phyloP scores from a whole-genome alignment of 371 early-diverging fungal genomes.

The Mortierella sp. region DNA sequence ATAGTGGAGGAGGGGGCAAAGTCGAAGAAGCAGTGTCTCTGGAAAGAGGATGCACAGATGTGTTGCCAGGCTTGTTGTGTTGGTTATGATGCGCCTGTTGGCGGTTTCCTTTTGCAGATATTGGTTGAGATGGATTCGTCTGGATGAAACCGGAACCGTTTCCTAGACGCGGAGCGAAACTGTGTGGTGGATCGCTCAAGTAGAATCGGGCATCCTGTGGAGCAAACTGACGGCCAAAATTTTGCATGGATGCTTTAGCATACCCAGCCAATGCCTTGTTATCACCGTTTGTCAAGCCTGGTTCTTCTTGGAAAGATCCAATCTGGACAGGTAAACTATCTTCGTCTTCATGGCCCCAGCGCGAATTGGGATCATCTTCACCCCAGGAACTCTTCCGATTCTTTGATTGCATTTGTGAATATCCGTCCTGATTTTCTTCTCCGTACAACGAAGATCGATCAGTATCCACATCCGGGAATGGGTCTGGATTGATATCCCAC shows the following conservation, averaged over 20 bases:
- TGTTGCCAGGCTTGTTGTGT: not conserved
- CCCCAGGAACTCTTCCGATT: constrained; percentile 45
- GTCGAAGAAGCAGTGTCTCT: constrained; percentile 10
- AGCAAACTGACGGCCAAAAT: constrained; percentile 27
- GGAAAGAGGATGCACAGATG: constrained; percentile 24
- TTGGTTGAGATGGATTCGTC: not conserved
- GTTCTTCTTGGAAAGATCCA: constrained; percentile 31
- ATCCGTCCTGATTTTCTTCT: constrained; percentile 18
- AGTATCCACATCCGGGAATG: constrained; percentile 15
- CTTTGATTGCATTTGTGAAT: not conserved
- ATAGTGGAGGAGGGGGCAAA: constrained; percentile 4
- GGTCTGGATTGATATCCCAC: constrained; percentile 23
- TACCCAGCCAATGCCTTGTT: constrained; percentile 4
- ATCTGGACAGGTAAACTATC: constrained; percentile 20
- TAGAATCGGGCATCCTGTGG: constrained; percentile 49
- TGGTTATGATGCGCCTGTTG: not conserved
- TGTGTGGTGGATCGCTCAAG: constrained; percentile 31
- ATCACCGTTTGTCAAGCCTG: not conserved
- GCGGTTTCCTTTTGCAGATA: not conserved
- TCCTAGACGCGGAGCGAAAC: constrained; percentile 17
- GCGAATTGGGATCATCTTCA: constrained; percentile 33
- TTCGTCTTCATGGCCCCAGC: constrained; percentile 33
- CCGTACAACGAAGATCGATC: constrained; percentile 14
- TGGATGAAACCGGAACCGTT: constrained; percentile 12
- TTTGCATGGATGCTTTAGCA: not conserved